A percentile compares a stretch with the other conserved stretches of the same genome.
Conservation (phyloP, 208 protist species). For the Lotmaria passim region DNA sequence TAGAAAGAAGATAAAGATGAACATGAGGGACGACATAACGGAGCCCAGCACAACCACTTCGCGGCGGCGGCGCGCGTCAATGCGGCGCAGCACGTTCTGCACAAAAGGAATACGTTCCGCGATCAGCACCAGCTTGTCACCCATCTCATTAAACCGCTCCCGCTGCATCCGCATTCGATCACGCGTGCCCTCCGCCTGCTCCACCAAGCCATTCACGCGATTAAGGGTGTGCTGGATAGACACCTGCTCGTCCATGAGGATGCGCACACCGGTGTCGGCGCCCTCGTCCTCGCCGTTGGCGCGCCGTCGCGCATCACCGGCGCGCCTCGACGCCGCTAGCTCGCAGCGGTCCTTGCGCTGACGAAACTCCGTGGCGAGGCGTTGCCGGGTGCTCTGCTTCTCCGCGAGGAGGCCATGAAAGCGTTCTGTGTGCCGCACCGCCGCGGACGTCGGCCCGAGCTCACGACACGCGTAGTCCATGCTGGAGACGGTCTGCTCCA, state of each 20-base stretch:
- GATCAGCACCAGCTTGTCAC: slow-evolving; percentile 61
- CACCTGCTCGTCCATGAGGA: slow-evolving; percentile 81
- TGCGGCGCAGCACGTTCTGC: slow-evolving; percentile 68
- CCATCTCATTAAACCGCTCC: slow-evolving; percentile 64
- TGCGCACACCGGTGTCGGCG: slow-evolving; percentile 49
- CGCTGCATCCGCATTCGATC: slow-evolving; percentile 69
- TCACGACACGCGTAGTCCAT: slow-evolving; percentile 40
- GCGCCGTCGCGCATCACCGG: slow-evolving; percentile 23
- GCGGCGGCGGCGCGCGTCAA: slow-evolving; percentile 66
- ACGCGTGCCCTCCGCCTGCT: slow-evolving; percentile 62
- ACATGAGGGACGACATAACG: slow-evolving; percentile 64
- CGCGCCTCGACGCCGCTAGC: slow-evolving; percentile 51
- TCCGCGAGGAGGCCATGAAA: slow-evolving; percentile 64
- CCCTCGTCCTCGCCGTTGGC: slow-evolving; percentile 21
- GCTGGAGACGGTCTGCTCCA: slow-evolving; percentile 30
- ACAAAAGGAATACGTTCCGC: slow-evolving; percentile 78
- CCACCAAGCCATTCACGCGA: slow-evolving; percentile 65
- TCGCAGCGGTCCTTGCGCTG: slow-evolving; percentile 64
- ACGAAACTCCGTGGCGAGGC: slow-evolving; percentile 49
- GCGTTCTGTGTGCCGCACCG: slow-evolving; percentile 60
- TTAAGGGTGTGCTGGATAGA: slow-evolving; percentile 73
- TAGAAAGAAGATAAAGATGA: slow-evolving; percentile 73
- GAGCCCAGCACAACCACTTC: slow-evolving; percentile 70
- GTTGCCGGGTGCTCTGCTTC: slow-evolving; percentile 51
- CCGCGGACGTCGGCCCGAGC: slow-evolving; percentile 32